A percentile compares a stretch with the other conserved stretches of the same genome.
phyloP scores from a whole-genome alignment of 768 basidiomycete genomes.

The Phlebiopsis flavidoalba region DNA sequence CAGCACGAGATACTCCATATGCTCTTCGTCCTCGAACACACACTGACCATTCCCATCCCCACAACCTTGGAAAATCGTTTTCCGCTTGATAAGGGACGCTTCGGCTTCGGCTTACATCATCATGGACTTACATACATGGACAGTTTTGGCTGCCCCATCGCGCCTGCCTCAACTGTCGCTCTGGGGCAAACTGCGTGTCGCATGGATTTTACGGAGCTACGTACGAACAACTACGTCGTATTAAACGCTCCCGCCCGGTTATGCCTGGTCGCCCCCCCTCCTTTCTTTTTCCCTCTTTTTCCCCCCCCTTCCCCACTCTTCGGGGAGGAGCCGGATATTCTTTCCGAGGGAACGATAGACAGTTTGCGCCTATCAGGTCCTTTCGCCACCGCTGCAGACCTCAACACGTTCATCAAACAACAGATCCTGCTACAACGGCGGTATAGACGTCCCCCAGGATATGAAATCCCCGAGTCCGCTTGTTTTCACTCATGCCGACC shows the following conservation, averaged over 20 bases:
- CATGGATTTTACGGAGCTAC: slow-evolving; percentile 6
- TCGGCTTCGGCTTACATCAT: background rate
- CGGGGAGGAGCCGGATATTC: background rate
- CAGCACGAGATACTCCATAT: too few relatives aligned
- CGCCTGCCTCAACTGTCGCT: background rate
- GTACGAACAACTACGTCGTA: slow-evolving; percentile 1
- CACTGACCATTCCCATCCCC: too few relatives aligned
- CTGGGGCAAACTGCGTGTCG: background rate
- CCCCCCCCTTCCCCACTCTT: too few relatives aligned
- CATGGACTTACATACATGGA: background rate
- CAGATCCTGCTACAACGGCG: slow-evolving; percentile 5
- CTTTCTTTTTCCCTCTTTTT: too few relatives aligned
- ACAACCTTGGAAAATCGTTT: too few relatives aligned
- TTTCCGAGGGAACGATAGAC: background rate
- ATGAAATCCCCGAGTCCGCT: background rate
- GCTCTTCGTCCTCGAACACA: too few relatives aligned
- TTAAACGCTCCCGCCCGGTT: background rate
- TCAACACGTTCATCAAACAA: background rate
- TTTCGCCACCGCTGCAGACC: slow-evolving; percentile 4
- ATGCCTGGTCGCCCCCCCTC: too few relatives aligned
- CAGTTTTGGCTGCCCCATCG: background rate
- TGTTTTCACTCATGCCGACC: slow-evolving; percentile 10
- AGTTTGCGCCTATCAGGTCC: slow-evolving; percentile 18
- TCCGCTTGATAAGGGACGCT: too few relatives aligned
- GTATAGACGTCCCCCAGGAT: background rate